Evolutionary conservation across 768 basidiomycete species (phyloP).

Genomic region (Leccinum disarticulatum): DNA sequence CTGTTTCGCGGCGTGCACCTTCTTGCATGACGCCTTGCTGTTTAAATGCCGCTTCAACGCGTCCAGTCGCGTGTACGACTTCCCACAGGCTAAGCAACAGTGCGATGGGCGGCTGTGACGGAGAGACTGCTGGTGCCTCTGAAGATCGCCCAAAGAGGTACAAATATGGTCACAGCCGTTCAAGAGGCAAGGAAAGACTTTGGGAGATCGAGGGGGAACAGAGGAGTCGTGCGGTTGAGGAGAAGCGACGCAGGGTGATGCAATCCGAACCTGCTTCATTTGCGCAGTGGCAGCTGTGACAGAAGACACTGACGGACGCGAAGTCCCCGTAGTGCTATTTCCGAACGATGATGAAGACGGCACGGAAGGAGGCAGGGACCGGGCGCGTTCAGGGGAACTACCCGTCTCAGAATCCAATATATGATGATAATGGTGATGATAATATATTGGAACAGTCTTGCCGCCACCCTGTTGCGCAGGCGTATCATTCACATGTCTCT

Average conservation of each 20-base stretch:
- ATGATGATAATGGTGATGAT: not conserved
- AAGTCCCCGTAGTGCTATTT: not conserved
- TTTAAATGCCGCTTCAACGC: conserved; percentile 35
- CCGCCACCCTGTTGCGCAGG: conserved; percentile 5
- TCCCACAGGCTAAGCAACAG: conserved; percentile 25
- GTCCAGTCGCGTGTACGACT: conserved; percentile 31
- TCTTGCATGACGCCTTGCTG: conserved; percentile 29
- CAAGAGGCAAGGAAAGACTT: conserved; percentile 24
- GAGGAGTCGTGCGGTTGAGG: not conserved
- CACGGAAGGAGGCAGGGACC: not conserved
- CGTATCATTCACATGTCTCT: conserved; percentile 11
- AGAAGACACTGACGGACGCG: conserved; percentile 4
- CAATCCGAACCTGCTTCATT: conserved; percentile 14
- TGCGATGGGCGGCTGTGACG: conserved; percentile 25
- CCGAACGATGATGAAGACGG: conserved; percentile 1
- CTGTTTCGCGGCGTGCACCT: conserved; percentile 18
- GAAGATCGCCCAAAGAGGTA: conserved; percentile 28
- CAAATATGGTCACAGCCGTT: conserved; percentile 30
- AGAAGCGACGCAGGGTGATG: conserved; percentile 14
- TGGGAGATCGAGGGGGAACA: conserved; percentile 11
- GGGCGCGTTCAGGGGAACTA: not conserved
- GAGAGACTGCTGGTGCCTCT: conserved; percentile 31
- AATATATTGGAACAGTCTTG: not conserved
- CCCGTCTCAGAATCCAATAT: not conserved
- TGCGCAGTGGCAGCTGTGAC: conserved; percentile 8